Evolutionary conservation across 2,329 filamentous ascomycete species (phyloP).

Genomic region (Ophiostoma sp.): DNA sequence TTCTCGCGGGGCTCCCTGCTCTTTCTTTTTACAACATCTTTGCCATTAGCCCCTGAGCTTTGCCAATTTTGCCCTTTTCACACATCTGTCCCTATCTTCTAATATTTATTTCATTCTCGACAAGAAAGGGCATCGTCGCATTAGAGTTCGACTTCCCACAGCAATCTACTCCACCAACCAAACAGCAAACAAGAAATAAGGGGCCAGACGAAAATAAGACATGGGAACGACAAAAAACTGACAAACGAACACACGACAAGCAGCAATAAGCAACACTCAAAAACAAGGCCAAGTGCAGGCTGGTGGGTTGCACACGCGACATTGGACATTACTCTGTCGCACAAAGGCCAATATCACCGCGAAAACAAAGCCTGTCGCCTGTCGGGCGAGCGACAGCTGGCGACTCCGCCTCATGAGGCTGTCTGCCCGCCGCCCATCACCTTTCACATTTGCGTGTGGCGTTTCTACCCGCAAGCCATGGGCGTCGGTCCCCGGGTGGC

Average conservation of each 20-base stretch:
- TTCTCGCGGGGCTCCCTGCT: background rate
- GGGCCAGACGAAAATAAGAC: background rate
- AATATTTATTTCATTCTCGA: background rate
- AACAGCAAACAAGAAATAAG: background rate
- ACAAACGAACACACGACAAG: background rate
- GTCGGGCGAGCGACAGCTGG: background rate
- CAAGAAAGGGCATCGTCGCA: background rate
- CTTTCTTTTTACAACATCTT: background rate
- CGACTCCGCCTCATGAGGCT: background rate
- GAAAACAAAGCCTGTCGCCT: background rate
- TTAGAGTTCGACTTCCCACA: background rate
- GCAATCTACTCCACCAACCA: background rate
- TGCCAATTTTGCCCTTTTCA: background rate
- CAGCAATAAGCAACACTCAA: background rate
- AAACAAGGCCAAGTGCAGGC: background rate
- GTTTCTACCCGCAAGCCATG: background rate
- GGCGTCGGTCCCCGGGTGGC: background rate
- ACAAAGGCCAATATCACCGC: slow-evolving; percentile 14
- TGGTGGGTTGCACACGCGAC: slow-evolving; percentile 15
- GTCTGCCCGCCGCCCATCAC: background rate
- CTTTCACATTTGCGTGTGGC: background rate
- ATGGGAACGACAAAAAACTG: background rate
- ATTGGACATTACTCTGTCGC: slow-evolving; percentile 10
- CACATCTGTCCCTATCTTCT: background rate
- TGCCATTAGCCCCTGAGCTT: background rate